phyloP scores from a whole-genome alignment of 805 yeast genomes.

The Limtongozyma cylindracea region DNA sequence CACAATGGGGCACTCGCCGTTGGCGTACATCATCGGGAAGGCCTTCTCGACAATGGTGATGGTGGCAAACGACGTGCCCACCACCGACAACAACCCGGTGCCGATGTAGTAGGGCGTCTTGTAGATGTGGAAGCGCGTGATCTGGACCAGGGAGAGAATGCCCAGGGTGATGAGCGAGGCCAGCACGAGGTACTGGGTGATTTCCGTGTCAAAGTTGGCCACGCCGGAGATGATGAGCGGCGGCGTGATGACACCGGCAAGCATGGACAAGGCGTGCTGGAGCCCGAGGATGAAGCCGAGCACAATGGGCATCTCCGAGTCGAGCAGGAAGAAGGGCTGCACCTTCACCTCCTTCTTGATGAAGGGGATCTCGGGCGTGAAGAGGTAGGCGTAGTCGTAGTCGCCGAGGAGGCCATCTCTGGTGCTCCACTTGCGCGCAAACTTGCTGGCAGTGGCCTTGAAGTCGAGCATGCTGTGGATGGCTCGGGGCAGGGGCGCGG shows the following conservation, averaged over 20 bases:
- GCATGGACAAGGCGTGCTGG: slow-evolving; percentile 75
- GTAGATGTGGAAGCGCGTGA: slow-evolving; percentile 56
- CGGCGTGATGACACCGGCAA: slow-evolving; percentile 78
- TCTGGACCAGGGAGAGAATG: slow-evolving; percentile 45
- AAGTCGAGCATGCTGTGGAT: too few species aligned
- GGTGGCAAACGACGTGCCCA: slow-evolving; percentile 80
- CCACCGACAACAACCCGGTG: slow-evolving; percentile 73
- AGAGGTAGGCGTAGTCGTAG: slow-evolving; percentile 57
- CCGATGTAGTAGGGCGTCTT: slow-evolving; percentile 61
- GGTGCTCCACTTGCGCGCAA: slow-evolving; percentile 28
- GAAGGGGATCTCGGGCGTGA: slow-evolving; percentile 66
- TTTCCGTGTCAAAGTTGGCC: slow-evolving; percentile 26
- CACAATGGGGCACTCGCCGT: slow-evolving; percentile 34
- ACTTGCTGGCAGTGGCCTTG: too few species aligned
- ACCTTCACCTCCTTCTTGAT: slow-evolving; percentile 15
- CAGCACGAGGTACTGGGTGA: slow-evolving; percentile 12
- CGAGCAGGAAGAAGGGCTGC: slow-evolving; percentile 66
- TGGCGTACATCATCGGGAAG: slow-evolving; percentile 55
- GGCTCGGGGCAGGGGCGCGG: too few species aligned
- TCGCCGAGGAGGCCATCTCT: slow-evolving; percentile 71
- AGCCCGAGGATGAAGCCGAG: slow-evolving; percentile 60
- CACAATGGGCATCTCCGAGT: slow-evolving; percentile 60
- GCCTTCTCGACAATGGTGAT: slow-evolving; percentile 57
- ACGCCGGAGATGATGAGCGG: slow-evolving; percentile 44
- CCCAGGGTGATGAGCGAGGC: slow-evolving; percentile 14